Base-by-base conservation (phyloP, 2,329 filamentous ascomycete genomes). In the Beauveria sp. region DNA sequence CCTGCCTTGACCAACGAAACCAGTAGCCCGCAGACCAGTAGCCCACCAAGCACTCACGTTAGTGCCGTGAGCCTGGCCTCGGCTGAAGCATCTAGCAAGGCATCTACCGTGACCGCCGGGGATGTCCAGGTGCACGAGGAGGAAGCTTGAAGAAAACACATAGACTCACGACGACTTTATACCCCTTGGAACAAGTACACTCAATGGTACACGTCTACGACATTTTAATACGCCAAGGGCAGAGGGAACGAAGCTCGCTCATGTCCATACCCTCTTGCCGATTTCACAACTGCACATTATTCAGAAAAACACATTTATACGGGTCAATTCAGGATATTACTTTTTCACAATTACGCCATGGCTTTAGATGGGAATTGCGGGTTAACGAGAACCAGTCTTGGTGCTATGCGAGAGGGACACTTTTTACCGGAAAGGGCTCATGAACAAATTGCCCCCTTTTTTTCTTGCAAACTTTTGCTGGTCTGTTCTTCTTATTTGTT, bases 21-120 rank as follows among this genome's bases (percentile, higher is more conserved):
- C 44, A 89, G 89, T 69, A 89, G 85, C 64, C 86, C 86, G 2
- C 84, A 86, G 67, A 89, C 84, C 70, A 86, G 79, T 70, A 85
- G 82, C 63, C 79, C 86, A 2, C 83, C 86, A 5, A 90, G 86
- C 71, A 83, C 84, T 2, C 84, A 80, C 64, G 79, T 79, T 43
- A 86, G 84, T 68, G 81, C 83, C 55, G 71, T 76, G 16, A 79
- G 76, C 26, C 73, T 75, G 34, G 67, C 68, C 8, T 66, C 69
- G 12, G 69, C 70, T 20, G 71, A 73, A 12, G 66, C 66, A 44
- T 61, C 62, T 54, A 69, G 66, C 55, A 68, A 69, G 64, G 24
- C 62, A n/a, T 51, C 65, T 18, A 52, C 52, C n/a, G 58, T 63
- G 34, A 41, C 62, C 9, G 51, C 61, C 16, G 63, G 63, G 16